Percentiles rank a stretch among this genome's conserved stretches.
Evolutionary conservation across 805 yeast genomes (phyloP).

Genomic region (Pichia nakasei): DNA sequence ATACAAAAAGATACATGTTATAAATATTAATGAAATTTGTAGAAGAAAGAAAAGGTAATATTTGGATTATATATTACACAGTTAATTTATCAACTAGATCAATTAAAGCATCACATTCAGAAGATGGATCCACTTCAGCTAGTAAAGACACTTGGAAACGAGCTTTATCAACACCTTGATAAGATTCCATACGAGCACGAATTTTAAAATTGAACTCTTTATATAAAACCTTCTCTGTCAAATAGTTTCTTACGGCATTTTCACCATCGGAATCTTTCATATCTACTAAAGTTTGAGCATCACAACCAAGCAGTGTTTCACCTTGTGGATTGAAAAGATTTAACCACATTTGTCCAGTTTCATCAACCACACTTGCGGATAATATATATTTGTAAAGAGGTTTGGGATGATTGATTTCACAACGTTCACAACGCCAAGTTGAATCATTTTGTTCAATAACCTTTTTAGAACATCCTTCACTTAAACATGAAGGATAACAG

Average conservation of each 20-base stretch:
- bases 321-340: conserved; percentile 86
- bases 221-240: conserved; percentile 37
- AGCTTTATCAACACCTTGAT: conserved; percentile 67
- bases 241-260: conserved; percentile 23
- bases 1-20: too few species aligned
- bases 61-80: conserved; percentile 12
- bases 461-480: conserved; percentile 74
- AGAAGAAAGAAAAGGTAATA: background rate
- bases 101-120: conserved; percentile 53
- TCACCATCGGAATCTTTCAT: conserved; percentile 42
- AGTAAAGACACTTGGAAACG: conserved; percentile 61
- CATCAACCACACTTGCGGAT: conserved; percentile 69
- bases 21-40: too few species aligned
- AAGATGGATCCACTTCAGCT: conserved; percentile 42
- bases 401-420: conserved; percentile 57
- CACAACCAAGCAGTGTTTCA: conserved; percentile 46
- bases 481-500: conserved; percentile 83
- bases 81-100: conserved; percentile 32
- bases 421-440: conserved; percentile 89
- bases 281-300: conserved; percentile 52
- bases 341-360: conserved; percentile 77
- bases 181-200: conserved; percentile 76
- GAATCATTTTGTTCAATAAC: conserved; percentile 66
- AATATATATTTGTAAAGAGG: conserved; percentile 79
- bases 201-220: conserved; percentile 67